Conservation (phyloP, 306 rosid species). For the Urtica urens region DNA sequence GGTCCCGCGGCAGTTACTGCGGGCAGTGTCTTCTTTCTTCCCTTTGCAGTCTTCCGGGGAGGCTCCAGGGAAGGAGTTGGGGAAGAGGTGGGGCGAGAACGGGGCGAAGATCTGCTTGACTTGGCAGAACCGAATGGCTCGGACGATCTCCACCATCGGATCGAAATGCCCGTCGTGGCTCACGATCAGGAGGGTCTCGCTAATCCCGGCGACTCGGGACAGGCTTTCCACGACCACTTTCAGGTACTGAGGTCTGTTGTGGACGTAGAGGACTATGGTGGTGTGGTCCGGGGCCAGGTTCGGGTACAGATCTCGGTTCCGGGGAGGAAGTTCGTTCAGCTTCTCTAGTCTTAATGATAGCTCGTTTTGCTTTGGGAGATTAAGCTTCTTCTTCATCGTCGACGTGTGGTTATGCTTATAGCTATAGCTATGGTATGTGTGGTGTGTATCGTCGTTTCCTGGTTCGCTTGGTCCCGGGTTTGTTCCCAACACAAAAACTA, state of each 20-base stretch:
- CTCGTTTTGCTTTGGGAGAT: conserved; percentile 56
- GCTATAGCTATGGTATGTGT: background rate
- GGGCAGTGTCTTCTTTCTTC: conserved; percentile 30
- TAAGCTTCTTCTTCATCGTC: conserved; percentile 15
- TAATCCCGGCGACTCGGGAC: conserved; percentile 64
- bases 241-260: conserved; percentile 82
- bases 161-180: conserved; percentile 92
- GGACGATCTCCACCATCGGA: conserved; percentile 64
- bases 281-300: conserved; percentile 50
- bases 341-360: conserved; percentile 52
- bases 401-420: conserved; percentile 17
- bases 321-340: conserved; percentile 55
- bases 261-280: conserved; percentile 74
- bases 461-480: conserved; percentile 24
- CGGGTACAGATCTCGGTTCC: conserved; percentile 73
- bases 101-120: conserved; percentile 90
- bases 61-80: conserved; percentile 61
- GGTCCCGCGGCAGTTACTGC: conserved; percentile 44
- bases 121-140: conserved; percentile 62
- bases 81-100: conserved; percentile 76
- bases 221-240: conserved; percentile 65
- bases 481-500: conserved; percentile 42
- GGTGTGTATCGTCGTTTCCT: conserved; percentile 22
- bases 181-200: conserved; percentile 71
- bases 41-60: conserved; percentile 61